Percentiles rank a stretch among this genome's conserved stretches.
Conservation (phyloP, 2,329 filamentous ascomycete genomes). For the Pseudocercospora eumusae region DNA sequence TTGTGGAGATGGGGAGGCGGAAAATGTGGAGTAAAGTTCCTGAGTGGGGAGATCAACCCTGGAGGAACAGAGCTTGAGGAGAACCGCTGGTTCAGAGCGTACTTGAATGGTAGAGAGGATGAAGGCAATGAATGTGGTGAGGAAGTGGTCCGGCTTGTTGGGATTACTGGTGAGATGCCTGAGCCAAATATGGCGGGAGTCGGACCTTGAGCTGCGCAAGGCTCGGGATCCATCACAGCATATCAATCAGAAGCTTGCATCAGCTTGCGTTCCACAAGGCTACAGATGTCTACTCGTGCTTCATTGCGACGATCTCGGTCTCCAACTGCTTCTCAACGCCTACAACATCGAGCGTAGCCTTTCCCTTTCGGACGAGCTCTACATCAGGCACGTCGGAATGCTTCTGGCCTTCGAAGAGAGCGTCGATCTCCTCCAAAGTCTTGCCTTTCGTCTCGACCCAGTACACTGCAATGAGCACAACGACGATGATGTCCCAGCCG, state of each 20-base stretch:
- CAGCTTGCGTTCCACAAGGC: neutral
- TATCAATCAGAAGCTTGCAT: neutral
- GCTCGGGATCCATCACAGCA: neutral
- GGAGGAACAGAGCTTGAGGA: slow-evolving; percentile 17
- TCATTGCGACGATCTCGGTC: slow-evolving; percentile 22
- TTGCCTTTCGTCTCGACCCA: slow-evolving; percentile 38
- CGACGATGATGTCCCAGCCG: slow-evolving; percentile 44
- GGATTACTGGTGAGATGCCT: slow-evolving; percentile 26
- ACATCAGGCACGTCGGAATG: slow-evolving; percentile 33
- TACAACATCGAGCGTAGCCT: slow-evolving; percentile 25
- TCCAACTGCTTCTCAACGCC: slow-evolving; percentile 27
- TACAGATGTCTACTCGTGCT: slow-evolving; percentile 13
- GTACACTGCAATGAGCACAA: slow-evolving; percentile 41
- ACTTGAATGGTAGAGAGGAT: slow-evolving; percentile 16
- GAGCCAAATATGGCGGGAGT: slow-evolving; percentile 28
- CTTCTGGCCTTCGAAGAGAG: slow-evolving; percentile 37
- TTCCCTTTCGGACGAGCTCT: slow-evolving; percentile 27
- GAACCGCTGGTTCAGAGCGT: slow-evolving; percentile 28
- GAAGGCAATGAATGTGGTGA: slow-evolving; percentile 33
- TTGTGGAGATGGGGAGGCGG: slow-evolving; percentile 41
- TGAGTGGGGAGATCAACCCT: slow-evolving; percentile 23
- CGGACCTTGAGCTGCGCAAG: slow-evolving; percentile 16
- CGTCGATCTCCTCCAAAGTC: slow-evolving; percentile 38
- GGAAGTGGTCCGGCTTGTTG: slow-evolving; percentile 35
- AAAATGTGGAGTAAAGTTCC: slow-evolving; percentile 37